Conservation (phyloP, 352 stramenopile genomes). For the Pythium volutum region DNA sequence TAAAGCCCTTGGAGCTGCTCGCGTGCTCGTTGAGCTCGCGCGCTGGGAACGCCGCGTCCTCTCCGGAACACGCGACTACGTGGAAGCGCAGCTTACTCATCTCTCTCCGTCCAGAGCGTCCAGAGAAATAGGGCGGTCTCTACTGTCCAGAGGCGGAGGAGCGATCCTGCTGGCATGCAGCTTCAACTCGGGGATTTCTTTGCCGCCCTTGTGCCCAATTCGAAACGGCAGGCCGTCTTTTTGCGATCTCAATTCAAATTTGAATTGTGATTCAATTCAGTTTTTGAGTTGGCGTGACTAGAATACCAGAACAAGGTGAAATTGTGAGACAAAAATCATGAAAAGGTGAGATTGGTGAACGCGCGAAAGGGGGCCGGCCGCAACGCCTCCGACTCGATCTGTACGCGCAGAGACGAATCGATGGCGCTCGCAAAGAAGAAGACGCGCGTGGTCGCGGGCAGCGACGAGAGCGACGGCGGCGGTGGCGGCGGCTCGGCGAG, state of each 20-base stretch:
- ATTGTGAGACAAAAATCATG: neutral
- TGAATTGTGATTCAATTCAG: constrained; percentile 8
- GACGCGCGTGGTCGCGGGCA: constrained; percentile 61
- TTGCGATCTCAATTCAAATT: constrained; percentile 1
- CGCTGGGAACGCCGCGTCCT: constrained; percentile 84
- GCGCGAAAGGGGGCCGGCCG: neutral
- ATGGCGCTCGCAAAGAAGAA: constrained; percentile 38
- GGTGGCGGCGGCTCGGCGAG: constrained; percentile 39
- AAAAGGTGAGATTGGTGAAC: neutral
- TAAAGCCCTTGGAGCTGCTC: constrained; percentile 53
- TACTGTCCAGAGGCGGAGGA: neutral
- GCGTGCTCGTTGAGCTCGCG: constrained; percentile 82
- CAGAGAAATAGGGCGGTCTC: no score
- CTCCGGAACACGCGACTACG: constrained; percentile 82
- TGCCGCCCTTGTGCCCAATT: neutral
- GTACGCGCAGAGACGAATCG: neutral
- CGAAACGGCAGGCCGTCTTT: constrained; percentile 5
- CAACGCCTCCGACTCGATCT: no score
- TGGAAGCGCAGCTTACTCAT: constrained; percentile 87
- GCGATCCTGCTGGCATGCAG: neutral
- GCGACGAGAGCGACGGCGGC: constrained; percentile 63
- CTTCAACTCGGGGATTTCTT: constrained; percentile 16
- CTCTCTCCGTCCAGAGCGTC: no score
- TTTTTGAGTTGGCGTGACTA: neutral
- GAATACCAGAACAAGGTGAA: neutral